These are phyloP conservation scores for Papiliotrema laurentii DNA, from an alignment of 1,284 basidiomycete species.

Conservation along the genomic window DNA sequence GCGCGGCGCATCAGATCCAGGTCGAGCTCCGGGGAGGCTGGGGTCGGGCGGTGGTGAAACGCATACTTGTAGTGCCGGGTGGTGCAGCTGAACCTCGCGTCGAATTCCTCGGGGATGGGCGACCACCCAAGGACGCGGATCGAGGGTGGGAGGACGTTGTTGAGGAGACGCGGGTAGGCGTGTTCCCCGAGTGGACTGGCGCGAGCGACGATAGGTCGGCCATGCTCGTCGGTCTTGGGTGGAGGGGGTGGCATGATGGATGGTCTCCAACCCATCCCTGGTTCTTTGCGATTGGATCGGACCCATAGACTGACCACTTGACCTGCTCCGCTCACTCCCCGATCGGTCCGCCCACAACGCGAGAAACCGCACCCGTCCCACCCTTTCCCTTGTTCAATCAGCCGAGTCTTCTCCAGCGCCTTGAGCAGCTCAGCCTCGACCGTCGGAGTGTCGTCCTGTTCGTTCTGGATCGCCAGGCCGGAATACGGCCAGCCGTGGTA, in stretches of 20 bases:
- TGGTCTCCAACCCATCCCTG: slow-evolving; percentile 15
- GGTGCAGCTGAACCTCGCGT: slow-evolving; percentile 80
- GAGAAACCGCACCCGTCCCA: slow-evolving; percentile 85
- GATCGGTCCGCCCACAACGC: slow-evolving; percentile 88
- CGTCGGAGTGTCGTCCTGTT: slow-evolving; percentile 65
- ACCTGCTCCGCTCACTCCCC: slow-evolving; percentile 88
- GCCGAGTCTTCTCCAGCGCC: slow-evolving; percentile 67
- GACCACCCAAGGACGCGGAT: slow-evolving; percentile 96
- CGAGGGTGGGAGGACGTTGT: slow-evolving; percentile 81
- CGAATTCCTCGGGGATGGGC: slow-evolving; percentile 74
- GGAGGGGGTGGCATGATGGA: not conserved
- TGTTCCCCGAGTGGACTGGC: slow-evolving; percentile 53
- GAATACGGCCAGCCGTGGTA: slow-evolving; percentile 91
- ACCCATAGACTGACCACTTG: slow-evolving; percentile 93
- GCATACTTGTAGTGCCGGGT: slow-evolving; percentile 98
- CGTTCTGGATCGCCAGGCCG: slow-evolving; percentile 74
- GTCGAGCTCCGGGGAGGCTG: slow-evolving; percentile 56
- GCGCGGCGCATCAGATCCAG: slow-evolving; percentile 72
- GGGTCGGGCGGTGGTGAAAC: slow-evolving; percentile 54
- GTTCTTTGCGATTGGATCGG: slow-evolving; percentile 53
- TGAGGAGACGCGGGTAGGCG: slow-evolving; percentile 75
- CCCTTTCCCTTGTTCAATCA: slow-evolving; percentile 69
- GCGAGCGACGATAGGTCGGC: not conserved
- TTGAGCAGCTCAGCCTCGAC: slow-evolving; percentile 85
- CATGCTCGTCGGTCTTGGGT: slow-evolving; percentile 3